These are phyloP conservation scores for Cryptosporidium meleagridis DNA, from an alignment of 169 alveolate species.

Conservation along the genomic window DNA sequence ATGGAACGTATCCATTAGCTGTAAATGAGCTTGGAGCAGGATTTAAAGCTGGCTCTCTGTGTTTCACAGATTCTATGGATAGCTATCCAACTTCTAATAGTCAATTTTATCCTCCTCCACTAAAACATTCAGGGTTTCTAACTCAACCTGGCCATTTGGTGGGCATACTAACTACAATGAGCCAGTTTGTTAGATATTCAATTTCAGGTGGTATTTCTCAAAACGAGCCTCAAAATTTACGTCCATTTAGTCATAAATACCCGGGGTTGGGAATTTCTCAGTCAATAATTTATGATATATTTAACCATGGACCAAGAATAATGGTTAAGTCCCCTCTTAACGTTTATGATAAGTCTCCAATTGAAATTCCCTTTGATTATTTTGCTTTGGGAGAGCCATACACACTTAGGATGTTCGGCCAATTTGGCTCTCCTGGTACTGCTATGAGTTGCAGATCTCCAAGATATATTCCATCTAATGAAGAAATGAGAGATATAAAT, in stretches of 20 bases:
- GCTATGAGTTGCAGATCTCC: slow-evolving; percentile 75
- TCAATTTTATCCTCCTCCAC: slow-evolving; percentile 71
- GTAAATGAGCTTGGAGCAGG: slow-evolving; percentile 40
- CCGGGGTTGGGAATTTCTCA: slow-evolving; percentile 71
- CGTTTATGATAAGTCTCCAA: slow-evolving; percentile 37
- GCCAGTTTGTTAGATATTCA: slow-evolving; percentile 43
- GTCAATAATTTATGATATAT: slow-evolving; percentile 35
- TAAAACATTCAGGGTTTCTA: slow-evolving; percentile 53
- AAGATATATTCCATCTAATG: slow-evolving; percentile 44
- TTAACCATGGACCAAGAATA: slow-evolving; percentile 51
- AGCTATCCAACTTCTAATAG: slow-evolving; percentile 36
- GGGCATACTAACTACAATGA: slow-evolving; percentile 36
- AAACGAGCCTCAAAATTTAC: slow-evolving; percentile 3
- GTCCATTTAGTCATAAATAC: slow-evolving; percentile 38
- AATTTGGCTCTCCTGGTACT: slow-evolving; percentile 45
- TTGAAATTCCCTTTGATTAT: slow-evolving; percentile 28
- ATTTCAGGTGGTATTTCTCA: slow-evolving; percentile 39
- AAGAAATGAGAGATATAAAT: slow-evolving; percentile 33
- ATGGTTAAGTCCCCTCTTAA: slow-evolving; percentile 58
- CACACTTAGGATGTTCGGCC: slow-evolving; percentile 39
- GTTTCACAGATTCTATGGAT: slow-evolving; percentile 45
- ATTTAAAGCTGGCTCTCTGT: slow-evolving; percentile 45
- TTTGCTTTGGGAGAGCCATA: slow-evolving; percentile 66
- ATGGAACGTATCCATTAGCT: slow-evolving; percentile 60
- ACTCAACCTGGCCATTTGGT: slow-evolving; percentile 66